Evolutionary conservation across 2,329 filamentous ascomycete species (phyloP), one percentile per base, ranked within the genome.

Genomic region (Metarhizium robertsii): DNA sequence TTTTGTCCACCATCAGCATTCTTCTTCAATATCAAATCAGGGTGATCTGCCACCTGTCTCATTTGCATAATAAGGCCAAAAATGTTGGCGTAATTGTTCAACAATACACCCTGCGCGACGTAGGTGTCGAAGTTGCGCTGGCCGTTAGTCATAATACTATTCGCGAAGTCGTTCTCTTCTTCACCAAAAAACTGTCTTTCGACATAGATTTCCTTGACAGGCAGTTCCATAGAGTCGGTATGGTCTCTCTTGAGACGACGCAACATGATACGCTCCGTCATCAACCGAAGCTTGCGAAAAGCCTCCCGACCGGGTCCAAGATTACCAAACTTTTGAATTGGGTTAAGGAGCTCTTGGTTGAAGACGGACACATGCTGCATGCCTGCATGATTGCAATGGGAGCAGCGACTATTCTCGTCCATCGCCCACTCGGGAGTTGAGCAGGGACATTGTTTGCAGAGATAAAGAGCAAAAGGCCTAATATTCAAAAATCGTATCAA

Each of bases 1-100:
- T 97, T 96, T 70, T 96, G 90, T 2, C 92, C 92, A 53, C 88
- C 89, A 62, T 91, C 85, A 2, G 80, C 81, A 59, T 92, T 83
- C 73, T 94, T 96, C 75, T 92, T 95, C 59, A 97, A 73, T 51
- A 99, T 88, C 40, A 99, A 73, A 72, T 99, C 94, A 0, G 94
- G 94, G 67, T 99, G 94, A 62, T 99, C 94, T 7, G 94, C 91
- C 30, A 96, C 90, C 73, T 99, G 94, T 55, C 94, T 87, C 92
- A 99, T 97, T 71, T 96, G 92, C 90, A 97, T 97, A 66, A 99
- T 96, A 55, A 99, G 80, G 66, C 92, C 92, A 65, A 99, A 99
- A 61, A 99, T 97, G 69, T 99, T 99, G 74, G 94, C 94, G 63
- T 97, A 97, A 68, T 96, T 96, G 77, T 97, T 91, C 58, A 99